Conservation (phyloP, 2,329 filamentous ascomycete species). For the Trichophyton rubrum region DNA sequence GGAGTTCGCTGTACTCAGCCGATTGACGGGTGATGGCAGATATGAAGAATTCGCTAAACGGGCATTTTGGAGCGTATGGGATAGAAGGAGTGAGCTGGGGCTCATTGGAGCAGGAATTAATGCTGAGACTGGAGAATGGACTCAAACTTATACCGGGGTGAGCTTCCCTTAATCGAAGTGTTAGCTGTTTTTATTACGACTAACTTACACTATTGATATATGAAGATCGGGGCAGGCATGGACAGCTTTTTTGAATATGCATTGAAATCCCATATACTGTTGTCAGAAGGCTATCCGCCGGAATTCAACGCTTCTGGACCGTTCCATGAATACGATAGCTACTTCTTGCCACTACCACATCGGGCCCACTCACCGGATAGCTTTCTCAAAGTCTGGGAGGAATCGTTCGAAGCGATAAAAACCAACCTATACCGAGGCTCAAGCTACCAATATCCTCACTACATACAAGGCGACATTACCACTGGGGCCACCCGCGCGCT, state of each 20-base stretch:
- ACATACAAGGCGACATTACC: slow-evolving; percentile 75
- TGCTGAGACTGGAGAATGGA: slow-evolving; percentile 81
- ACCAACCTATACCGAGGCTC: slow-evolving; percentile 73
- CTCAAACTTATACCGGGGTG: slow-evolving; percentile 68
- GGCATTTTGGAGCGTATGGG: slow-evolving; percentile 97
- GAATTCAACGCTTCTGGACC: slow-evolving; percentile 27
- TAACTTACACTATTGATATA: slow-evolving; percentile 2
- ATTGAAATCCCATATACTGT: slow-evolving; percentile 79
- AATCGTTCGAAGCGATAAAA: slow-evolving; percentile 76
- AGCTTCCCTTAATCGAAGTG: slow-evolving; percentile 11
- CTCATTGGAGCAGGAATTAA: slow-evolving; percentile 87
- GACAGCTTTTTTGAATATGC: slow-evolving; percentile 99
- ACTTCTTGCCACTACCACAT: slow-evolving; percentile 51
- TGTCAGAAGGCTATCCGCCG: slow-evolving; percentile 55
- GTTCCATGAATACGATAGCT: slow-evolving; percentile 45
- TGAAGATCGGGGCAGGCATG: slow-evolving; percentile 74
- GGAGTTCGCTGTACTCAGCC: slow-evolving; percentile 82
- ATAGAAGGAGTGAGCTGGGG: slow-evolving; percentile 68
- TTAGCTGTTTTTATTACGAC: too few species aligned
- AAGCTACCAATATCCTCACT: slow-evolving; percentile 73
- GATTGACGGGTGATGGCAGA: slow-evolving; percentile 71
- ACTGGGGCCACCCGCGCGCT: slow-evolving; percentile 80
- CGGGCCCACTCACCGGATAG: slow-evolving; percentile 60
- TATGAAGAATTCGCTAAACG: slow-evolving; percentile 84
- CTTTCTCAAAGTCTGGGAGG: slow-evolving; percentile 73